Conservation (phyloP, 805 yeast species). For the Metschnikowia amazonensis region DNA sequence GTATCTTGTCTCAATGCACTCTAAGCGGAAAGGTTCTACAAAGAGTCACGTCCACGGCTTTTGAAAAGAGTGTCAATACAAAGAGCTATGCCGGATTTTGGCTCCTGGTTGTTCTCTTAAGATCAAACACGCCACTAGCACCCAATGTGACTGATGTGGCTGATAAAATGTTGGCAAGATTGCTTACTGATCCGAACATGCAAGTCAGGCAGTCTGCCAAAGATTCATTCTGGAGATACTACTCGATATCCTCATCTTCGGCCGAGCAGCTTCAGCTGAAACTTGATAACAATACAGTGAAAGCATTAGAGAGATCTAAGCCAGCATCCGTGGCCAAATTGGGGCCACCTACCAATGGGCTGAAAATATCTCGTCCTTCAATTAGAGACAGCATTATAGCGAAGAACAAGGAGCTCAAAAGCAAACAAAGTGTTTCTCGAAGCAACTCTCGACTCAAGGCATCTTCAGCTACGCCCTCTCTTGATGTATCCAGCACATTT, state of each 20-base stretch:
- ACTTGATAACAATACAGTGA: conserved; percentile 46
- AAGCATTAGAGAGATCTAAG: conserved; percentile 58
- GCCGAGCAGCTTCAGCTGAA: conserved; percentile 41
- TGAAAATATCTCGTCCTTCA: conserved; percentile 39
- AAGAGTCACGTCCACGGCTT: conserved; percentile 48
- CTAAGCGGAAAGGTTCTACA: conserved; percentile 50
- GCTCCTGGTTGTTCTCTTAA: conserved; percentile 57
- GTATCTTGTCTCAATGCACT: conserved; percentile 53
- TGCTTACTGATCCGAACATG: conserved; percentile 77
- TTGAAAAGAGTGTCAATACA: conserved; percentile 70
- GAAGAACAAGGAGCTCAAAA: conserved; percentile 37
- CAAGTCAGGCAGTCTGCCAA: conserved; percentile 74
- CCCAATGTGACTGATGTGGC: conserved; percentile 36
- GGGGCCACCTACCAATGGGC: conserved; percentile 2
- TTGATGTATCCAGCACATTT: neutral
- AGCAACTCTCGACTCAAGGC: conserved; percentile 17
- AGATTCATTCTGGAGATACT: conserved; percentile 67
- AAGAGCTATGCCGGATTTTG: conserved; percentile 67
- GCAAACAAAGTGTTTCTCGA: conserved; percentile 19
- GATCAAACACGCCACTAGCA: conserved; percentile 36
- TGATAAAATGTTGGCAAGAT: conserved; percentile 51
- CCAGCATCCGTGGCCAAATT: conserved; percentile 33
- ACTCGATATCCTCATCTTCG: conserved; percentile 48
- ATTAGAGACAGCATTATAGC: conserved; percentile 46
- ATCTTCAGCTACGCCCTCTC: neutral